Percentiles rank a stretch among this genome's conserved stretches.
These are phyloP conservation scores for Candida broadrunensis DNA, from an alignment of 805 yeast species.

Conservation along the genomic window DNA sequence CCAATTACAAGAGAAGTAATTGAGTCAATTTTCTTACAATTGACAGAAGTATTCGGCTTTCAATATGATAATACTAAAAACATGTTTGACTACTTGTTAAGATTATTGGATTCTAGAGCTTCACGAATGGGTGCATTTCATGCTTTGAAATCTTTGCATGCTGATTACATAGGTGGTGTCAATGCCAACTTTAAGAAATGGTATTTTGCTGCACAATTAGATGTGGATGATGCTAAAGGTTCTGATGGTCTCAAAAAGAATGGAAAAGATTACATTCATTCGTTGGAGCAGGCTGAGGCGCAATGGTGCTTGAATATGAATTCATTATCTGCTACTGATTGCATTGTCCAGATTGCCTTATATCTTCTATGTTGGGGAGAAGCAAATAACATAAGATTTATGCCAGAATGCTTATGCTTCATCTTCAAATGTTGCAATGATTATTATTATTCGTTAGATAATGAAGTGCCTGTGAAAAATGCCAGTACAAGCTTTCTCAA, in stretches of 20 bases:
- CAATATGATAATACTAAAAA: conserved; percentile 64
- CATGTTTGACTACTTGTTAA: conserved; percentile 64
- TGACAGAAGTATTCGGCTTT: conserved; percentile 61
- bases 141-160: conserved; percentile 62
- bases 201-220: conserved; percentile 75
- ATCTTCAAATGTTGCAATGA: conserved; percentile 80
- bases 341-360: conserved; percentile 61
- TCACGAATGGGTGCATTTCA: conserved; percentile 56
- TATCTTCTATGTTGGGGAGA: conserved; percentile 87
- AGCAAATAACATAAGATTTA: conserved; percentile 78
- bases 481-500: conserved; percentile 50
- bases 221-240: conserved; percentile 50
- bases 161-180: conserved; percentile 72
- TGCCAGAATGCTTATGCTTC: conserved; percentile 88
- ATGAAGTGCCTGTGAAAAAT: conserved; percentile 25
- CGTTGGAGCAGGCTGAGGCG: conserved; percentile 43
- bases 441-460: conserved; percentile 49
- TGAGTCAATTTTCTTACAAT: conserved; percentile 50
- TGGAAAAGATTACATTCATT: conserved; percentile 15
- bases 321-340: conserved; percentile 48
- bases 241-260: conserved; percentile 23
- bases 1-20: conserved; percentile 56
- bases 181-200: conserved; percentile 69
- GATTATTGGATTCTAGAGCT: conserved; percentile 64
- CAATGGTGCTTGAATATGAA: conserved; percentile 55